Base-by-base conservation (phyloP, 179 eudicot species). In the Silene coronaria region DNA sequence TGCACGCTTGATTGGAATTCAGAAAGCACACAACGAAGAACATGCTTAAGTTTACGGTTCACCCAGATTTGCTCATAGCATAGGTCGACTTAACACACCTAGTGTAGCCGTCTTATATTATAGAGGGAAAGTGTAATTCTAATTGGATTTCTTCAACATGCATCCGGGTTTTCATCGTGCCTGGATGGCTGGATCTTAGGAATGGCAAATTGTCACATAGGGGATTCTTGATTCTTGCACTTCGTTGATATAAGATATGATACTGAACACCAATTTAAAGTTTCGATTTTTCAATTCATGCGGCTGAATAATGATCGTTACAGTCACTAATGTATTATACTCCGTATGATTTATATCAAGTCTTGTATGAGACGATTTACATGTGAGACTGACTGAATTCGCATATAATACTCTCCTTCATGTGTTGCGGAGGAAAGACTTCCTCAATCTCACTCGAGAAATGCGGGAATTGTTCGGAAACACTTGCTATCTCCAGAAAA, bases 1-100 rank as follows among this genome's bases (percentile, higher is more conserved):
- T 74, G 95, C 96, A 57, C 97, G 97, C 73, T 84, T 63, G 86
- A 73, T 92, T 9, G 96, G 97, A 26, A 73, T 92, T 77, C 96
- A 88, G 62, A 86, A 91, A 83, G 88, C 81, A 63, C 86, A 74
- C 4, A 86, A 85, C 2, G 77, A 80, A 19, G 85, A 88, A 42
- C 71, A 76, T 76, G 70, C 76, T 24, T 70, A 76, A 71, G 69
- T 27, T 48, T 77, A 22, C 36, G 74, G 69, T 36, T 59, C 71
- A 34, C 36, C 16, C 53, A 22, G 71, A 64, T 30, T 64, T 66
- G 45, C 46, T 65, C 58, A 21, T 6, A 62, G 58, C 27, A 17
- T 75, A 66, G 76, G 57, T 59, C 79, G 75, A 62, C 26, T 67
- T 42, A 72, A 72, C 64, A 23, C 70, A 68, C 67, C 75, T 58